These are phyloP conservation scores for Linanthus parryae DNA, from an alignment of 148 eudicot species.

Conservation along the genomic window DNA sequence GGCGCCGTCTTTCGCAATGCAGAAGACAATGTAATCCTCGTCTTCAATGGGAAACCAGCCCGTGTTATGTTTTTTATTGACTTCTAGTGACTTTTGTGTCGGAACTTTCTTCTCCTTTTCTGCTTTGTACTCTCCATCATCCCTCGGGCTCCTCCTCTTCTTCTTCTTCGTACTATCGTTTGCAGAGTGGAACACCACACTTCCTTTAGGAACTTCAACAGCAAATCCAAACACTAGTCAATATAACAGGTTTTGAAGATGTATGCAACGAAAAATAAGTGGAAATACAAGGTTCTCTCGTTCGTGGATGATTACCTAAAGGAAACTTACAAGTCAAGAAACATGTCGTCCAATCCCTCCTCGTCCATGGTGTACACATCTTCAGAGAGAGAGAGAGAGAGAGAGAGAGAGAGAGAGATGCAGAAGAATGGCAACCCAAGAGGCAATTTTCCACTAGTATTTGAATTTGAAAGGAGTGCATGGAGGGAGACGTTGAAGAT, in stretches of 20 bases:
- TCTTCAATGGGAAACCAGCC: constrained; percentile 50
- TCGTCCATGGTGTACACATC: constrained; percentile 21
- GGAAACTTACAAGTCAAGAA: constrained; percentile 22
- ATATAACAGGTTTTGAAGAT: too few relatives aligned
- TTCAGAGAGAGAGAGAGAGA: constrained; percentile 1
- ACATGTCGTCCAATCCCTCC: constrained; percentile 18
- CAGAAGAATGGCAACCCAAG: neutral
- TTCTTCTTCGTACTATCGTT: too few relatives aligned
- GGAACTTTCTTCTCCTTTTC: too few relatives aligned
- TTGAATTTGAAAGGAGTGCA: constrained; percentile 18
- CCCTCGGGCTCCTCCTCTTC: too few relatives aligned
- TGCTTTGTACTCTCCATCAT: too few relatives aligned
- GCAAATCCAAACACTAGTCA: too few relatives aligned
- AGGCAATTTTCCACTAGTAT: too few relatives aligned
- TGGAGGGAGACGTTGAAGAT: neutral
- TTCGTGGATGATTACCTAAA: constrained; percentile 23
- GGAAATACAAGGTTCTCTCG: too few relatives aligned
- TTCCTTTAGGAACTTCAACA: constrained; percentile 2
- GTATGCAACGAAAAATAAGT: too few relatives aligned
- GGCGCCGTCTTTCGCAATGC: constrained; percentile 62
- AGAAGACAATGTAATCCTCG: constrained; percentile 75
- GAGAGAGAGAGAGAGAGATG: constrained; percentile 5
- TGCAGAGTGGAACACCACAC: neutral
- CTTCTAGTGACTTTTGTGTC: too few relatives aligned
- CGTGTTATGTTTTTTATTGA: too few relatives aligned